Base-by-base conservation (phyloP, 441 rosid genomes). In the Syzygium malaccense region DNA sequence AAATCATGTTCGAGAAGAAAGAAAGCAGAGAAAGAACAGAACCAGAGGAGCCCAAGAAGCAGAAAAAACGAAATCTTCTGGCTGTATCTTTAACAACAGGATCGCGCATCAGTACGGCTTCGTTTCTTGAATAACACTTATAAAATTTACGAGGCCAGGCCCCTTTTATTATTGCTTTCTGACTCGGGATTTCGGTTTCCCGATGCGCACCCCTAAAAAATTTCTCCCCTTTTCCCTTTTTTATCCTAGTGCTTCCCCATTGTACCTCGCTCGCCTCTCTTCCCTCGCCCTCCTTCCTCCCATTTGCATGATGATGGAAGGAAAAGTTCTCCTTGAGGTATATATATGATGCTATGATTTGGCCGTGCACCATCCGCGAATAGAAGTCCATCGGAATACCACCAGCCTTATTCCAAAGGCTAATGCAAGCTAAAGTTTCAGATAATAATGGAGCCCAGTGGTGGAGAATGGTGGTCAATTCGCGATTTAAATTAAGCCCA, bases 141-240 rank as follows among this genome's bases (percentile, higher is more conserved):
- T 26, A 60, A 58, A 32, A 88, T 41, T 53, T 78, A 26, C 87
- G 87, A 64, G 86, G 32, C 37, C 64, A 37, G 88, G 88, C 78
- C 66, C 88, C 68, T 86, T 90, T 92, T 87, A 92, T 92, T 91
- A 91, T 92, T 92, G 94, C 93, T 87, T 87, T 93, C 94, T 93
- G 95, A 90, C 94, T 89, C 91, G 93, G 94, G 95, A 95, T 95
- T 95, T 96, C 92, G 94, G 98, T 93, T 95, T 95, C 96, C 98
- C 97, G 86, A 95, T 92, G 90, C 88, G 91, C 88, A 86, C 93
- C 88, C 93, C 64, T 19, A 7, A 30, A 9, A 45, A 53, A 9
- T 28, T 45, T 80, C 85, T 25, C 55, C 93, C 71, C 53, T 28
- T 51, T 90, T 86, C 87, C 54, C 49, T 56, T 30, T 33, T 53